Evolutionary conservation across 2,329 filamentous ascomycete species (phyloP), one percentile per base, ranked within the genome.

Genomic region (Escovopsis sp.): DNA sequence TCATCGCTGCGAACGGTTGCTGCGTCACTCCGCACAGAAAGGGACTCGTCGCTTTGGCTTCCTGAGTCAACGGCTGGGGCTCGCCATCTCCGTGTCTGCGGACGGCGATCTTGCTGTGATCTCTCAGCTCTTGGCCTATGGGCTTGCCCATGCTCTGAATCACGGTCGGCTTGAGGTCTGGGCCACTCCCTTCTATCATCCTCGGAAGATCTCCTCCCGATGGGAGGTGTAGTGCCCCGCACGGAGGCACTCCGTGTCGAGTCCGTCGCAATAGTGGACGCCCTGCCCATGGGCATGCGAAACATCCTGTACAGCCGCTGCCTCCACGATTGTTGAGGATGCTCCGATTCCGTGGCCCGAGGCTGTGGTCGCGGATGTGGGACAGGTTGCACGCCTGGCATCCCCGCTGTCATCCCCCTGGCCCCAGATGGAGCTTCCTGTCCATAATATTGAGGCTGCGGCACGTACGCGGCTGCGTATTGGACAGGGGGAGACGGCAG

Each of bases 1-100:
- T 58, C 56, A 25, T 61, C 55, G 19, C 50, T 58, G 28, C 53
- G 50, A 4, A 61, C 55, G 2, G 56, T 58, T 11, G 57, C 57
- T 21, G 41, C 42, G 27, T 49, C 47, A 4, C 51, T 55, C 16
- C 37, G 39, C 5, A 50, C 41, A 4, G 53, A 56, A 11, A 41
- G 29, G 4, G 26, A 17, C 19, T 40, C 41, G 9, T 39, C 35
- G 27, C 32, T 39, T 6, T 31, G 33, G 16, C 31, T 10, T 29
- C 15, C 13, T 18, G 34, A 25, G 16, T 33, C 33, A 15, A 17
- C 26, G 21, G 33, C 33, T 4, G 35, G 34, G 14, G 38, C 35
- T 13, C 8, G 17, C 2, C 32, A 31, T n/a, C 27, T 29, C 6
- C 17, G 12, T 9, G 31, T 11, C 11, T 33, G 17, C 13, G n/a